Percentiles rank a stretch among this genome's conserved stretches.
Evolutionary conservation across 1,284 basidiomycete genomes (phyloP).

Genomic region (Moesziomyces antarcticus): DNA sequence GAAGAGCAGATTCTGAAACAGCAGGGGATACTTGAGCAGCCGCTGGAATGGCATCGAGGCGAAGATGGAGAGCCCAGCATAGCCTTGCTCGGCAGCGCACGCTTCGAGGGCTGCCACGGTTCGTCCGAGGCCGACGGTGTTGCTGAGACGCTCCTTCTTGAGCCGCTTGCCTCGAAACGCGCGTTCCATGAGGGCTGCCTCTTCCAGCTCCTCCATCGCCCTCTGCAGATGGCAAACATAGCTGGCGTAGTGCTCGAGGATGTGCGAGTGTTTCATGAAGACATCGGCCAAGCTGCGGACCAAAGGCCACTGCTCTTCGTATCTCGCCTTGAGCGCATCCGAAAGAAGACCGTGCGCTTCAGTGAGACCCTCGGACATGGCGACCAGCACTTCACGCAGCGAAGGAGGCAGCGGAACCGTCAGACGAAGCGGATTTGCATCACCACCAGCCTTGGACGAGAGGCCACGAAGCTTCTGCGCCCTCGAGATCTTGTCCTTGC

Average conservation of each 20-base stretch:
- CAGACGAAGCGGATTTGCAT: slow-evolving; percentile 37
- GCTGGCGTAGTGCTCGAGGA: slow-evolving; percentile 53
- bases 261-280: slow-evolving; percentile 52
- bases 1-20: slow-evolving; percentile 86
- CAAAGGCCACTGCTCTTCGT: slow-evolving; percentile 63
- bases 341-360: slow-evolving; percentile 54
- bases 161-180: slow-evolving; percentile 60
- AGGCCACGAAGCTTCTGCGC: slow-evolving; percentile 38
- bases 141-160: slow-evolving; percentile 55
- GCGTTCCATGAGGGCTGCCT: slow-evolving; percentile 60
- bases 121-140: slow-evolving; percentile 57
- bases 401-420: slow-evolving; percentile 53
- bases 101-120: slow-evolving; percentile 75
- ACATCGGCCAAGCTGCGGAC: slow-evolving; percentile 61
- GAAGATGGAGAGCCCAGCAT: slow-evolving; percentile 91
- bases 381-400: slow-evolving; percentile 49
- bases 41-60: slow-evolving; percentile 97
- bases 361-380: slow-evolving; percentile 52
- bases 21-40: slow-evolving; percentile 92
- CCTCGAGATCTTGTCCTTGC: slow-evolving; percentile 31
- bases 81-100: slow-evolving; percentile 82
- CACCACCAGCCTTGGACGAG: slow-evolving; percentile 18
- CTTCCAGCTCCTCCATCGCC: slow-evolving; percentile 59
- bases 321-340: slow-evolving; percentile 55
- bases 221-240: slow-evolving; percentile 60